phyloP scores from a whole-genome alignment of 257 asterid genomes.

The Datura wrightii region DNA sequence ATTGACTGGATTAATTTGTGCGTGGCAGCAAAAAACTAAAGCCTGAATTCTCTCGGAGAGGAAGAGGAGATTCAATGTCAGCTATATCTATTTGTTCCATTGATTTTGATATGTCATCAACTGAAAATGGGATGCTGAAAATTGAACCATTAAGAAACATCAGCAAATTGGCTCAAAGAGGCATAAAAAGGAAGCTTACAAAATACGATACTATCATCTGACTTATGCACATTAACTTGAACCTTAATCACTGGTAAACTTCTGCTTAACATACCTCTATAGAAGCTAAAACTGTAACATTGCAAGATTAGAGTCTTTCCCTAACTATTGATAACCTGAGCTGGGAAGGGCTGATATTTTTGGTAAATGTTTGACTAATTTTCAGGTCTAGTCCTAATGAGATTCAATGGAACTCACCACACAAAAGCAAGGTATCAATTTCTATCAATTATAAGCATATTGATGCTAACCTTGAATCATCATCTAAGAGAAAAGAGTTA shows the following conservation, averaged over 20 bases:
- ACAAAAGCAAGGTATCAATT: not conserved
- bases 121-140: slow-evolving; percentile 97
- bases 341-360: not conserved
- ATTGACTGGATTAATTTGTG: slow-evolving; percentile 28
- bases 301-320: not conserved
- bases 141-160: slow-evolving; percentile 34
- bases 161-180: slow-evolving; percentile 33
- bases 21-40: slow-evolving; percentile 87
- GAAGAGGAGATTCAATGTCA: slow-evolving; percentile 85
- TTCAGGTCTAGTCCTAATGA: not conserved
- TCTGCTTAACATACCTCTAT: not conserved
- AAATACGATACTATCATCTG: not conserved
- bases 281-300: not conserved
- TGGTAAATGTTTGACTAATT: not conserved
- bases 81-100: slow-evolving; percentile 92
- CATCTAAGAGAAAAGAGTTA: slow-evolving; percentile 94
- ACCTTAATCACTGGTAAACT: not conserved
- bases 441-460: not conserved
- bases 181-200: slow-evolving; percentile 2
- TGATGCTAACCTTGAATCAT: slow-evolving; percentile 84
- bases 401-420: slow-evolving; percentile 3
- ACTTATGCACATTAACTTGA: not conserved
- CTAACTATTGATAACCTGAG: not conserved
- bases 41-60: slow-evolving; percentile 82
- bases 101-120: slow-evolving; percentile 93